Evolutionary conservation across 768 basidiomycete genomes (phyloP), one percentile per base, ranked within the genome.

Genomic region (Collybiopsis luxurians): DNA sequence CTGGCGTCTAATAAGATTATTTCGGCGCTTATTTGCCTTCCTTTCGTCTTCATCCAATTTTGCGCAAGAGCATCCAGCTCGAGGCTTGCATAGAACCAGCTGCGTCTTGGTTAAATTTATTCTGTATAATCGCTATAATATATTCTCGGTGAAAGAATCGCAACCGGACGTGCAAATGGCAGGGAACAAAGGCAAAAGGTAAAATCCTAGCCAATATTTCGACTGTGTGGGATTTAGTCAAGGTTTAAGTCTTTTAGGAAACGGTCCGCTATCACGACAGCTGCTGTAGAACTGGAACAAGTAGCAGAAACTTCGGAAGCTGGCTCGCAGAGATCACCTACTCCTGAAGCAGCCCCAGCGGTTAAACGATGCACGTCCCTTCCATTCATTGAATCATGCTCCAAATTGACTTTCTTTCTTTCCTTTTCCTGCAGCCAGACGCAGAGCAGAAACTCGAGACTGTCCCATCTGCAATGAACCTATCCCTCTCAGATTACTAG

Each of bases 381-480:
- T 55, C 10, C 2, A 7, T 27, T 53, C 21, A 12, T n/a, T 42
- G n/a, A 2, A 10, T 42, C 3, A n/a, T n/a, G n/a, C n/a, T 42
- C 12, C 19, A n/a, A 46, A n/a, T 21, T 15, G 17, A 44, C 6
- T 19, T 47, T 21, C 58, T 64, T 38, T 67, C 17, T 23, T 50
- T 15, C 50, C 15, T 48, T 52, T 50, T 56, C n/a, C 30, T n/a
- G 21, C 50, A 90, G 88, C 78, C 3, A 89, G 54, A 47, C 54
- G 84, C 67, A 82, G 86, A 43, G 89, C 86, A 17, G 89, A 91
- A 66, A 92, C 88, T 2, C 77, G 84, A 56, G 74, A 75, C 57
- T 93, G 90, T 64, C 91, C 90, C 1, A 81, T 87, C 38, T 93
- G 90, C 70, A 72, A 78, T 13, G 90, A 92, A 66, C 67, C 67